phyloP scores from a whole-genome alignment of 2,329 filamentous ascomycete genomes.

The Paecilomyces fulvus region DNA sequence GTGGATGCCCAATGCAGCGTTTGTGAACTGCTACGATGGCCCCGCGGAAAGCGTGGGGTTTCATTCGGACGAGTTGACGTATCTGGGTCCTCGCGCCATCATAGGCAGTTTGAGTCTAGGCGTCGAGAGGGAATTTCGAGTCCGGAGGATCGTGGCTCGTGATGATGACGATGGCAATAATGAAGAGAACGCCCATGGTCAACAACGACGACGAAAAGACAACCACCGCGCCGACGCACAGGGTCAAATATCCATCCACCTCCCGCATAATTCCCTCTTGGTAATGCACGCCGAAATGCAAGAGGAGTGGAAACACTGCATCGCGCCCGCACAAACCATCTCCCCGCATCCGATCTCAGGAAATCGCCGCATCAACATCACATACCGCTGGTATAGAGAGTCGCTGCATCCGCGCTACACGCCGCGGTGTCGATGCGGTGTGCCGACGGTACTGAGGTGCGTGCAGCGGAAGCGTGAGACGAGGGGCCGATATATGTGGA shows the following conservation, averaged over 20 bases:
- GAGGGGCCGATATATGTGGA: constrained; percentile 81
- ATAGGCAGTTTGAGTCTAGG: constrained; percentile 88
- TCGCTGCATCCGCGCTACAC: constrained; percentile 69
- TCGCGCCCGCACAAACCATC: constrained; percentile 65
- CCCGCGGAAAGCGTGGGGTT: constrained; percentile 77
- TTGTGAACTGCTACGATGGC: constrained; percentile 90
- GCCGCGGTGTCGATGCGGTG: constrained; percentile 66
- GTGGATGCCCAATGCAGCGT: constrained; percentile 83
- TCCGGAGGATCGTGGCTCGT: constrained; percentile 62
- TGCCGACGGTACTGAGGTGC: constrained; percentile 63
- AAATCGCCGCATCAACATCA: constrained; percentile 81
- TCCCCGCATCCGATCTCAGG: constrained; percentile 77
- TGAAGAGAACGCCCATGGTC: constrained; percentile 1
- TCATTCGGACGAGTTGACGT: constrained; percentile 87
- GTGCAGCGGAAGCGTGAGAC: constrained; percentile 72
- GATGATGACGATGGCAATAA: constrained; percentile 39
- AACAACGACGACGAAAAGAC: constrained; percentile 4
- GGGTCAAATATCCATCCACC: constrained; percentile 84
- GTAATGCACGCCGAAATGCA: constrained; percentile 99
- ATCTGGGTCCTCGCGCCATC: constrained; percentile 76
- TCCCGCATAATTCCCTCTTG: constrained; percentile 87
- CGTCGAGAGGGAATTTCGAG: constrained; percentile 86
- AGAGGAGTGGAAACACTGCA: constrained; percentile 89
- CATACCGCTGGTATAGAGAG: constrained; percentile 77
- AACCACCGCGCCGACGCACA: constrained; percentile 49